These are phyloP conservation scores for Macadamia integrifolia DNA, from an alignment of 164 flowering plant genomes.

Conservation along the genomic window DNA sequence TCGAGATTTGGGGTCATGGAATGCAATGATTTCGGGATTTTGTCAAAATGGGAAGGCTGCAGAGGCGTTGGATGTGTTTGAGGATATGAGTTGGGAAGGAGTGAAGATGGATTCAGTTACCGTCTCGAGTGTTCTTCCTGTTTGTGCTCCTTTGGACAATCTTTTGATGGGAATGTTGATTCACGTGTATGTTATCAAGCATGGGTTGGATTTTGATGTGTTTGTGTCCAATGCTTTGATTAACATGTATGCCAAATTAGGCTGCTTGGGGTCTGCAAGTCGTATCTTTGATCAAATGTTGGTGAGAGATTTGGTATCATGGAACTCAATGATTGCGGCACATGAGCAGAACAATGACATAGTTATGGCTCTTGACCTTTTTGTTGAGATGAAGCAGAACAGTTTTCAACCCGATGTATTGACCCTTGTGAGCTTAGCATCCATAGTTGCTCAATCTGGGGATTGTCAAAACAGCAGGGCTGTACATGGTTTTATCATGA, in stretches of 20 bases:
- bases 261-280: constrained; percentile 29
- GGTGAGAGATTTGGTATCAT: constrained; percentile 50
- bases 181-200: constrained; percentile 50
- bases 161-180: constrained; percentile 29
- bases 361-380: constrained; percentile 29
- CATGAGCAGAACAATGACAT: constrained; percentile 57
- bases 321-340: constrained; percentile 71
- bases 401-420: constrained; percentile 45
- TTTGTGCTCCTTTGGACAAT: constrained; percentile 44
- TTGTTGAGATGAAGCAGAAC: constrained; percentile 38
- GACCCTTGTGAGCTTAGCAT: constrained; percentile 62
- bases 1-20: constrained; percentile 62
- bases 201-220: constrained; percentile 44
- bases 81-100: constrained; percentile 44
- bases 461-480: constrained; percentile 32
- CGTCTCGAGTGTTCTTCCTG: constrained; percentile 45
- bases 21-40: constrained; percentile 59
- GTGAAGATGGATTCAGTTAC: constrained; percentile 50
- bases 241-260: constrained; percentile 58
- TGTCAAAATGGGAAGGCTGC: constrained; percentile 46
- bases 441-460: constrained; percentile 42
- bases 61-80: constrained; percentile 42
- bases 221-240: constrained; percentile 68
- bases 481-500: constrained; percentile 40
- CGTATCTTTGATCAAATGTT: constrained; percentile 46